These are phyloP conservation scores for Diphasiastrum complanatum DNA, from an alignment of 83 land plant species.

Conservation along the genomic window DNA sequence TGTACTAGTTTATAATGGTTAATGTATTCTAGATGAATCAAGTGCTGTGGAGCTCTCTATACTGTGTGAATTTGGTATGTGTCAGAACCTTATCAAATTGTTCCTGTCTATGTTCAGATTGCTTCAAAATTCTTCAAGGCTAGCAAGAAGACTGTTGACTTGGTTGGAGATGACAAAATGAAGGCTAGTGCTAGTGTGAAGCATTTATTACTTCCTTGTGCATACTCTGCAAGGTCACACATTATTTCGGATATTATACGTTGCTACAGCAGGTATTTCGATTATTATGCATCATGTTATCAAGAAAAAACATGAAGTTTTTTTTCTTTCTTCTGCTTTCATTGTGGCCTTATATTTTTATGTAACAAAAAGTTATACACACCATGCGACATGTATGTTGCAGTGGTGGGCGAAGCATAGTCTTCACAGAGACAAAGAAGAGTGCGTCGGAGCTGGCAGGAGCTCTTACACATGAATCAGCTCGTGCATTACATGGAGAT, in stretches of 20 bases:
- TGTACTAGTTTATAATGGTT: neutral
- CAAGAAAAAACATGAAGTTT: too few relatives aligned
- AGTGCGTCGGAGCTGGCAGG: slow-evolving; percentile 77
- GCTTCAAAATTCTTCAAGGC: slow-evolving; percentile 65
- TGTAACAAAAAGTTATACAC: neutral
- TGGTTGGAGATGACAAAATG: slow-evolving; percentile 94
- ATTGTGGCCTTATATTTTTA: neutral
- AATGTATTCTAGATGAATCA: neutral
- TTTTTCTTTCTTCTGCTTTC: too few relatives aligned
- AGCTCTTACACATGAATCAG: slow-evolving; percentile 35
- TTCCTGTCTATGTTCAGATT: slow-evolving; percentile 40
- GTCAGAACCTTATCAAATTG: neutral
- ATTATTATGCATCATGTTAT: too few relatives aligned
- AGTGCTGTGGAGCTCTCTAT: neutral
- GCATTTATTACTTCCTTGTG: slow-evolving; percentile 81
- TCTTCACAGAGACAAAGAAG: slow-evolving; percentile 94
- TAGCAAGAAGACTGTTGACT: slow-evolving; percentile 64
- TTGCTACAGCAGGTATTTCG: slow-evolving; percentile 95
- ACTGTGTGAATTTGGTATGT: neutral
- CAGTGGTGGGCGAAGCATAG: slow-evolving; percentile 82
- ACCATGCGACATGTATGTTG: neutral
- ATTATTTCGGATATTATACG: slow-evolving; percentile 79
- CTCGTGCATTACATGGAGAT: slow-evolving; percentile 91
- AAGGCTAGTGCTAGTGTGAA: slow-evolving; percentile 87
- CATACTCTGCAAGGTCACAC: slow-evolving; percentile 53